A percentile compares a stretch with the other conserved stretches of the same genome.
Evolutionary conservation across 495 filamentous ascomycete species (phyloP).

Genomic region (Aspergillus steynii): DNA sequence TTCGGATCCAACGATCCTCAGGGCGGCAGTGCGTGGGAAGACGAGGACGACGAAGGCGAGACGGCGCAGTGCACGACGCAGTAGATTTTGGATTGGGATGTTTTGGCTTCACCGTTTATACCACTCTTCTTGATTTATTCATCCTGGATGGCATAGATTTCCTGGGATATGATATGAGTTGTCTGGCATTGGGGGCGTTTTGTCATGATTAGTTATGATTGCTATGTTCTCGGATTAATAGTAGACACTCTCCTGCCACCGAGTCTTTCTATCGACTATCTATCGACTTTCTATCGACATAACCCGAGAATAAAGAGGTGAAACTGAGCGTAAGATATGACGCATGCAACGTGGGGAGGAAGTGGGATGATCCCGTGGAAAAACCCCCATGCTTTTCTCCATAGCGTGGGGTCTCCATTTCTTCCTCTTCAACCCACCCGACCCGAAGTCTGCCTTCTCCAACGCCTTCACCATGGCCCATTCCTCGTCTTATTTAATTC

Average conservation of each 20-base stretch:
- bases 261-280: too few species aligned
- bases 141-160: slow-evolving; percentile 21
- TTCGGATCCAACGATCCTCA: slow-evolving; percentile 71
- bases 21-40: slow-evolving; percentile 74
- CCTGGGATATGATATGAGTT: slow-evolving; percentile 10
- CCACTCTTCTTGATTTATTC: slow-evolving; percentile 13
- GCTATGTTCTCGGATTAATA: too few species aligned
- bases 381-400: not conserved
- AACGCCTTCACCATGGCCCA: not conserved
- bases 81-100: slow-evolving; percentile 47
- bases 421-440: not conserved
- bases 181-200: slow-evolving; percentile 27
- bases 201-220: not conserved
- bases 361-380: not conserved
- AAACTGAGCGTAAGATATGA: not conserved
- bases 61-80: slow-evolving; percentile 82
- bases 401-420: not conserved
- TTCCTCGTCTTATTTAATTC: not conserved
- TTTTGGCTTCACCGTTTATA: slow-evolving; percentile 13
- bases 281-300: too few species aligned
- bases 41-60: slow-evolving; percentile 69
- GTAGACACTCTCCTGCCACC: too few species aligned
- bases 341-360: not conserved
- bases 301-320: too few species aligned
- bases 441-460: not conserved